Percentiles rank a stretch among this genome's conserved stretches.
phyloP scores from a whole-genome alignment of 139 green algal genomes.

The Tetradesmus lagerheimii region DNA sequence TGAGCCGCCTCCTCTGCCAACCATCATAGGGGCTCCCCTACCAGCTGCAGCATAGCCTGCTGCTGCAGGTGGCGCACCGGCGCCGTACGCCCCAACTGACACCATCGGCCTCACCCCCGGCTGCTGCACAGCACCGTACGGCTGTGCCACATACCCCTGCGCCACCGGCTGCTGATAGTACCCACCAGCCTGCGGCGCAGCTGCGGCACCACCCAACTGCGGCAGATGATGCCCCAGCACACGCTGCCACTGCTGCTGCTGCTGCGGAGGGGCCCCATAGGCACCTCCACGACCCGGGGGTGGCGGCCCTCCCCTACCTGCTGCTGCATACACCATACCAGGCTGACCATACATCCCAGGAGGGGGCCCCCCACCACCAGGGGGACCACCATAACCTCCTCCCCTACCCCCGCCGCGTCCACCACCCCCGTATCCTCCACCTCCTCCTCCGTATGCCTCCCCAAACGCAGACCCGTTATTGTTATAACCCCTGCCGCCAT shows the following conservation, averaged over 20 bases:
- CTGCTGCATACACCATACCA: neutral
- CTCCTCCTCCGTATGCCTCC: neutral
- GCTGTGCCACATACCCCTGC: neutral
- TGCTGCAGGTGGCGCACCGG: neutral
- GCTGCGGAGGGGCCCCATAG: neutral
- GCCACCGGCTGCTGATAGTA: neutral
- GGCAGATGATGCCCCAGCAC: slow-evolving; percentile 33
- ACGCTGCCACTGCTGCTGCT: slow-evolving; percentile 33
- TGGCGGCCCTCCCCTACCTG: neutral
- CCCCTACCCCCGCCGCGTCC: neutral
- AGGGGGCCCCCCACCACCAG: neutral
- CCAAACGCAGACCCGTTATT: neutral
- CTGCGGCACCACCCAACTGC: neutral
- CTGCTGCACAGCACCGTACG: neutral
- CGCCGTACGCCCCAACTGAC: neutral
- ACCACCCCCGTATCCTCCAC: neutral
- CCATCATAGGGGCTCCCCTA: neutral
- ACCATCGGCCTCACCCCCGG: slow-evolving; percentile 1
- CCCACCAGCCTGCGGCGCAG: neutral
- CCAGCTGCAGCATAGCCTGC: neutral
- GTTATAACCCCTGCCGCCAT: neutral
- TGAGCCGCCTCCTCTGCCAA: slow-evolving; percentile 6
- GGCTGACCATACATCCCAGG: neutral
- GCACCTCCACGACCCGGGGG: neutral
- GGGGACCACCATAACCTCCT: neutral